A percentile compares a stretch with the other conserved stretches of the same genome.
These are phyloP conservation scores for Amanita phalloides DNA, from an alignment of 768 basidiomycete species.

Conservation along the genomic window DNA sequence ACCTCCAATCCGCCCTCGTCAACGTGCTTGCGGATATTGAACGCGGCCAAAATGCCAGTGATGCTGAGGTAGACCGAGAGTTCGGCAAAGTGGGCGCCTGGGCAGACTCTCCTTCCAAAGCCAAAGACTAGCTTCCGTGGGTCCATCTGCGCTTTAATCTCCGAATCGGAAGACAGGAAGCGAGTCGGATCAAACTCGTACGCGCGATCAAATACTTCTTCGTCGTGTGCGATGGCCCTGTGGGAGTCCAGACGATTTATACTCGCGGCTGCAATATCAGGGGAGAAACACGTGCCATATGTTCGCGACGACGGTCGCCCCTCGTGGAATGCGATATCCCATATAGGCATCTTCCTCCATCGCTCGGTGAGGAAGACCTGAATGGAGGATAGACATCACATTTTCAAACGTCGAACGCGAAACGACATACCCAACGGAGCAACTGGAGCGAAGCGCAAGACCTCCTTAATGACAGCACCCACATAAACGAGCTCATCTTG, in stretches of 20 bases:
- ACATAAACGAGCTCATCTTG: conserved; percentile 13
- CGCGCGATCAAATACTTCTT: neutral
- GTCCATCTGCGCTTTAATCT: neutral
- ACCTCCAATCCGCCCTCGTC: neutral
- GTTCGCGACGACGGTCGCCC: conserved; percentile 11
- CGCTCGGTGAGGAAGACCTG: conserved; percentile 10
- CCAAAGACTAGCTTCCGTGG: conserved; percentile 5
- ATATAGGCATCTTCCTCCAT: conserved; percentile 10
- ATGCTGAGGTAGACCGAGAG: conserved; percentile 1
- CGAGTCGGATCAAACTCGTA: conserved; percentile 4
- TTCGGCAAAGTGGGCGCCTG: conserved; percentile 7
- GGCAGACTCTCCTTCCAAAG: conserved; percentile 4
- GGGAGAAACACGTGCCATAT: conserved; percentile 8
- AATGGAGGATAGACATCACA: neutral
- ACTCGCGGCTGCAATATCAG: neutral
- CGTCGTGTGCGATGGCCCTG: conserved; percentile 6
- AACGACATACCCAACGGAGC: conserved; percentile 10
- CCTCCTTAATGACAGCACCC: conserved; percentile 10
- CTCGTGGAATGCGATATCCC: conserved; percentile 11
- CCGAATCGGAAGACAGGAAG: neutral
- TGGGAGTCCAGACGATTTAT: neutral
- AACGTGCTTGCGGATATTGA: conserved; percentile 1
- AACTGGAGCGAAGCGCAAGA: conserved; percentile 10
- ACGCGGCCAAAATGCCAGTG: conserved; percentile 4
- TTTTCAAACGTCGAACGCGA: neutral